Evolutionary conservation across 257 asterid genomes (phyloP), one percentile per base, ranked within the genome.

Genomic region (Nyctanthes arbortristis): DNA sequence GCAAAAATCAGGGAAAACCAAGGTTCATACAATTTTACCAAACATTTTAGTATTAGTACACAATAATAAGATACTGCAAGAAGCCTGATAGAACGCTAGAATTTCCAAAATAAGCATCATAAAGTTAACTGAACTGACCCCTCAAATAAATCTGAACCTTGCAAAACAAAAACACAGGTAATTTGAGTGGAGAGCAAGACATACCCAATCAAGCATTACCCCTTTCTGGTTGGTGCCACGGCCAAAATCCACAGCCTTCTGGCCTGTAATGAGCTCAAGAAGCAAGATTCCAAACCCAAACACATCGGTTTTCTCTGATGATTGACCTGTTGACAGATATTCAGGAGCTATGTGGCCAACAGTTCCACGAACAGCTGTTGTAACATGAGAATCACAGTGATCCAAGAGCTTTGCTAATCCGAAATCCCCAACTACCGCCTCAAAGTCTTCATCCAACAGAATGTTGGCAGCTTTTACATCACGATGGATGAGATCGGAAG

Each of bases 321-420:
- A 92, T 71, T 93, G 98, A 29, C 97, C 97, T 0, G 98, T 90
- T 7, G 88, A 93, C 64, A 93, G 68, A 58, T 93, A 90, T 47
- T 93, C 98, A 0, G 97, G 97, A 37, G 98, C 97, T 68, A 93
- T 93, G 80, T 93, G 97, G n/a, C 98, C 97, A 9, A 93, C 84
- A 1, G 97, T 93, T 68, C 98, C 98, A n/a, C 97, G 87, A 20
- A 90, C 98, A 39, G 98, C 97, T 0, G 98, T 93, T 7, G 98
- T 88, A 34, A 93, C 98, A 32, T 93, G 98, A 66, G 98, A 87
- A 57, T 93, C 97, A 0, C 79, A 86, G 72, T 90, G 97, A 73
- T 92, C 97, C 82, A 92, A 78, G 14, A 92, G 96, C 85, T 92
- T 90, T 8, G 98, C 98, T 79, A 92, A 63, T 28, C 98, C 98